Conservation (phyloP, 768 basidiomycete species). For the Mycena rebaudengoi region DNA sequence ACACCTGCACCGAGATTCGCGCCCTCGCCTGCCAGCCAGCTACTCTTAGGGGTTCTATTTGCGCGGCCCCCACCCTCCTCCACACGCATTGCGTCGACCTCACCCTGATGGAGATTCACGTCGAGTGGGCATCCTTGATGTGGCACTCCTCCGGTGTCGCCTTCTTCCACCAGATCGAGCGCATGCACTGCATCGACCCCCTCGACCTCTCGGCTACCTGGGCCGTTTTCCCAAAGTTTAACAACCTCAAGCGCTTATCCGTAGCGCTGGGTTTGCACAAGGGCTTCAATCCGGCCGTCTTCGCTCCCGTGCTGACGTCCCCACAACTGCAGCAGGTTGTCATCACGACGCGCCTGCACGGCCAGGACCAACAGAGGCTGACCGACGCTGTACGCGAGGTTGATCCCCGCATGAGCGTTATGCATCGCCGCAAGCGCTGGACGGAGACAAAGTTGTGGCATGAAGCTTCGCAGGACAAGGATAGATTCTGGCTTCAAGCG, state of each 20-base stretch:
- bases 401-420: slow-evolving; percentile 19
- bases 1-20: slow-evolving; percentile 21
- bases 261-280: slow-evolving; percentile 21
- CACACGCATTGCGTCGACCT: slow-evolving; percentile 20
- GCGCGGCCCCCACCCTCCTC: not conserved
- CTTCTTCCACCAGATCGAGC: slow-evolving; percentile 18
- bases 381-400: slow-evolving; percentile 8
- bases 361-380: slow-evolving; percentile 12
- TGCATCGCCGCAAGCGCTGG: slow-evolving; percentile 27
- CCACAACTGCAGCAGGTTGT: slow-evolving; percentile 26
- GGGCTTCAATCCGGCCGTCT: not conserved
- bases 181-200: slow-evolving; percentile 19
- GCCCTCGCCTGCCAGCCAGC: slow-evolving; percentile 20
- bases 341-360: slow-evolving; percentile 22
- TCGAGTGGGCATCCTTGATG: not conserved
- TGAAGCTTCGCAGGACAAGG: slow-evolving; percentile 17
- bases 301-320: slow-evolving; percentile 4
- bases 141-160: not conserved
- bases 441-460: slow-evolving; percentile 22
- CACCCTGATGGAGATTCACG: slow-evolving; percentile 25
- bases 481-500: slow-evolving; percentile 24
- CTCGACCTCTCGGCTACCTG: slow-evolving; percentile 4
- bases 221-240: slow-evolving; percentile 7
- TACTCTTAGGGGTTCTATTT: not conserved
- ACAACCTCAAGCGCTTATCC: slow-evolving; percentile 17